Evolutionary conservation across 805 yeast genomes (phyloP).

Genomic region (Starmera caribaea): DNA sequence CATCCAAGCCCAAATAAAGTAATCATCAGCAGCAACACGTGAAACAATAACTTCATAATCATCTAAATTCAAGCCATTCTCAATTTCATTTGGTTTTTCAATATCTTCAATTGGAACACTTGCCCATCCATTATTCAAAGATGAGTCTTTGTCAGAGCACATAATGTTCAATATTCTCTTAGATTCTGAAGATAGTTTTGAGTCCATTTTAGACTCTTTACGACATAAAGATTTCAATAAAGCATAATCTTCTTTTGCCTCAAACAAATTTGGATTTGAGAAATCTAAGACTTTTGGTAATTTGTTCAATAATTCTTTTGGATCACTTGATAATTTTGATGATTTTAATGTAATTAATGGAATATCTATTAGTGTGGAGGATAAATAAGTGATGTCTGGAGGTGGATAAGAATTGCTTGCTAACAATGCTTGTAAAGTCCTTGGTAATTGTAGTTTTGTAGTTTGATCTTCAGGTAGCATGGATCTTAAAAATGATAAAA

Average conservation of each 20-base stretch:
- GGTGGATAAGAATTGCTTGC: conserved; percentile 76
- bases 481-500: conserved; percentile 67
- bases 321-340: conserved; percentile 29
- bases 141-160: conserved; percentile 21
- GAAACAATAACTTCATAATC: conserved; percentile 29
- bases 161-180: conserved; percentile 39
- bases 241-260: conserved; percentile 71
- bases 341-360: conserved; percentile 52
- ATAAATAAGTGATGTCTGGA: conserved; percentile 26
- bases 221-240: conserved; percentile 64
- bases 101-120: conserved; percentile 10
- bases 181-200: conserved; percentile 67
- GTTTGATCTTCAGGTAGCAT: conserved; percentile 62
- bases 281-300: conserved; percentile 53
- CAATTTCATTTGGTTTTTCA: conserved; percentile 11
- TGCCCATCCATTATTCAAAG: conserved; percentile 31
- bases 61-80: conserved; percentile 17
- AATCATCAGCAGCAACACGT: conserved; percentile 72
- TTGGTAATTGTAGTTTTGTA: conserved; percentile 48
- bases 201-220: conserved; percentile 42
- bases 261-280: conserved; percentile 58
- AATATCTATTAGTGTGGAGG: conserved; percentile 35
- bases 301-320: conserved; percentile 50
- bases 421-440: conserved; percentile 52
- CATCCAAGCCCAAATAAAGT: conserved; percentile 88